A percentile compares a stretch with the other conserved stretches of the same genome.
phyloP scores from a whole-genome alignment of 495 filamentous ascomycete genomes.

The Podospora bellae-mahoneyi region DNA sequence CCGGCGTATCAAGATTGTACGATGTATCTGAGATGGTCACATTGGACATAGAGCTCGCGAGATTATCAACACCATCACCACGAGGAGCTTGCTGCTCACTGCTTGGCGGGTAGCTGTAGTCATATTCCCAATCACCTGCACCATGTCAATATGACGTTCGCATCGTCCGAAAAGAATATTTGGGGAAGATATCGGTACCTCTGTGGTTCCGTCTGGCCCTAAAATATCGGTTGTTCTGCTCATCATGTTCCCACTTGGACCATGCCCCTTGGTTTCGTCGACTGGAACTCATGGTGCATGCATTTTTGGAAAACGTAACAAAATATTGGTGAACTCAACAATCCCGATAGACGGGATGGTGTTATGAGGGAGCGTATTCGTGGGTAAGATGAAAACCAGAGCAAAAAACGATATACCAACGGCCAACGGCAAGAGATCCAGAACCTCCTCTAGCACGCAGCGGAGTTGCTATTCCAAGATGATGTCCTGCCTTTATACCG shows the following conservation, averaged over 20 bases:
- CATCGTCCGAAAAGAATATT: background rate
- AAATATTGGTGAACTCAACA: conserved; percentile 11
- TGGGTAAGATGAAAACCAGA: background rate
- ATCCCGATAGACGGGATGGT: background rate
- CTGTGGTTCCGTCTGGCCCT: conserved; percentile 11
- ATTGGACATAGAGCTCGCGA: conserved; percentile 12
- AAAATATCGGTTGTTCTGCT: background rate
- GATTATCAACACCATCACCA: conserved; percentile 10
- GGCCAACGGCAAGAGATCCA: too few species aligned
- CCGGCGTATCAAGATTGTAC: conserved; percentile 7
- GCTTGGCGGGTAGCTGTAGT: background rate
- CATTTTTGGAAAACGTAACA: conserved; percentile 6
- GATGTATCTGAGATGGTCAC: conserved; percentile 1
- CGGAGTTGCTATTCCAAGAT: background rate
- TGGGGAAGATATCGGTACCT: conserved; percentile 14
- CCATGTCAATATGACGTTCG: background rate
- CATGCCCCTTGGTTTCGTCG: conserved; percentile 9
- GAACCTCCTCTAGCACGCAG: too few species aligned
- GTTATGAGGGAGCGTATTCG: background rate
- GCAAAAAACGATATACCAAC: background rate
- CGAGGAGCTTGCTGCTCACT: conserved; percentile 11
- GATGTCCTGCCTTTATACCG: background rate
- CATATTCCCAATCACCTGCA: conserved; percentile 16
- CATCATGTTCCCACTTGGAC: background rate
- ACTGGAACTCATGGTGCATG: conserved; percentile 21